These are phyloP conservation scores for Fusarium hainanense DNA, from an alignment of 2,329 filamentous ascomycete species.

Conservation along the genomic window DNA sequence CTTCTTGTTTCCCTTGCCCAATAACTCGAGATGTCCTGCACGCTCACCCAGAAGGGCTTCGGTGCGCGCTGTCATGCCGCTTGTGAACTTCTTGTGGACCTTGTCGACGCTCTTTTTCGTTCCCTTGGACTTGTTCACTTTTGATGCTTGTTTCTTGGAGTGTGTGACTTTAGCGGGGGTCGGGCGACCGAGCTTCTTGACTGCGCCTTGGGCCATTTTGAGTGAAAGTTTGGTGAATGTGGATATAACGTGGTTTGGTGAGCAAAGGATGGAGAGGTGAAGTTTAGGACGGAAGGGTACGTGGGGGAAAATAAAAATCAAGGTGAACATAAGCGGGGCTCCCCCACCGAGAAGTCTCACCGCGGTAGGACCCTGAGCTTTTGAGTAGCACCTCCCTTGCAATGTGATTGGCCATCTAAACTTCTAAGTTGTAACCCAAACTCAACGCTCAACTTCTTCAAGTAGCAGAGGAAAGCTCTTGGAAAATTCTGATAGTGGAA, in stretches of 20 bases:
- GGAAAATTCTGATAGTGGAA: background rate
- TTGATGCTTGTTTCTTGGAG: constrained; percentile 57
- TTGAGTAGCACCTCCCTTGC: background rate
- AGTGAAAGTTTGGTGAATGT: background rate
- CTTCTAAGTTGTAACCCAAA: background rate
- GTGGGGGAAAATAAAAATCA: constrained; percentile 32
- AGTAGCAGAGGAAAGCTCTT: background rate
- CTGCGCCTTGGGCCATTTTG: constrained; percentile 65
- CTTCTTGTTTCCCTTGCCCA: constrained; percentile 68
- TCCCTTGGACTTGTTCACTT: constrained; percentile 62
- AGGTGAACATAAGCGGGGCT: constrained; percentile 34
- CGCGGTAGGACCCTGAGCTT: background rate
- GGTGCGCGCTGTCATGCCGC: constrained; percentile 65
- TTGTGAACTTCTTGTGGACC: constrained; percentile 65
- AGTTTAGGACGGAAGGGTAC: constrained; percentile 7
- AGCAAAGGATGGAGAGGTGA: constrained; percentile 50
- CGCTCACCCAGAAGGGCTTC: constrained; percentile 69
- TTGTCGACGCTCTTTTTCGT: constrained; percentile 61
- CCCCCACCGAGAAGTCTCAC: constrained; percentile 21
- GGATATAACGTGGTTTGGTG: background rate
- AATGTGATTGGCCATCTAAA: background rate
- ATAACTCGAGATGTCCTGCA: constrained; percentile 69
- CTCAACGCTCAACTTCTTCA: background rate
- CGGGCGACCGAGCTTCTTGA: constrained; percentile 60
- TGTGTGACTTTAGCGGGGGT: constrained; percentile 55